Percentiles rank a stretch among this genome's conserved stretches.
Conservation (phyloP, 768 basidiomycete species). For the Agrocybe chaxingu region DNA sequence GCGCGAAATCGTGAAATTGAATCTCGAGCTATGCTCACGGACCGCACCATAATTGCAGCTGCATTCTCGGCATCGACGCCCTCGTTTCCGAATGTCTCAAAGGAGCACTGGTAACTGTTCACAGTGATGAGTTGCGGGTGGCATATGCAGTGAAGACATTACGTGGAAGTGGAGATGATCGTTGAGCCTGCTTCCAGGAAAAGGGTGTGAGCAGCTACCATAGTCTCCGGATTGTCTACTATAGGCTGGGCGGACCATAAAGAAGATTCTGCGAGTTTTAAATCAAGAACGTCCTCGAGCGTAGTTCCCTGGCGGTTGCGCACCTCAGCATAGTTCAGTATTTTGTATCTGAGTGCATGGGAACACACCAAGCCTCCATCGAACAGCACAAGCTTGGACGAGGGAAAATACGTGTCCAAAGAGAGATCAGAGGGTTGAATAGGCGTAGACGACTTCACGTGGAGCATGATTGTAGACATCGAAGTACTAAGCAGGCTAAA, state of each 20-base stretch:
- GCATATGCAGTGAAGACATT: background rate
- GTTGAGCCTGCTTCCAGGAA: constrained; percentile 66
- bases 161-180: constrained; percentile 72
- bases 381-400: constrained; percentile 19
- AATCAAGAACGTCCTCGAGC: constrained; percentile 47
- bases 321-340: background rate
- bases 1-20: constrained; percentile 28
- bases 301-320: constrained; percentile 50
- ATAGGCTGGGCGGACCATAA: constrained; percentile 74
- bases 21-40: constrained; percentile 47
- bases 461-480: too few relatives aligned
- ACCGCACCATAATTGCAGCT: constrained; percentile 44
- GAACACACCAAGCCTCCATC: constrained; percentile 47
- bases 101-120: constrained; percentile 64
- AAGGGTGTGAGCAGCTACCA: constrained; percentile 56
- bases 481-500: too few relatives aligned
- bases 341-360: background rate
- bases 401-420: too few relatives aligned
- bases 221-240: constrained; percentile 45
- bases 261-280: constrained; percentile 48
- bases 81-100: constrained; percentile 47
- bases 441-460: too few relatives aligned
- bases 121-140: background rate
- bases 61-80: constrained; percentile 46
- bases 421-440: too few relatives aligned